A percentile compares a stretch with the other conserved stretches of the same genome.
These are phyloP conservation scores for Martensiomyces pterosporus DNA, from an alignment of 192 early-diverging fungal species.

Conservation along the genomic window DNA sequence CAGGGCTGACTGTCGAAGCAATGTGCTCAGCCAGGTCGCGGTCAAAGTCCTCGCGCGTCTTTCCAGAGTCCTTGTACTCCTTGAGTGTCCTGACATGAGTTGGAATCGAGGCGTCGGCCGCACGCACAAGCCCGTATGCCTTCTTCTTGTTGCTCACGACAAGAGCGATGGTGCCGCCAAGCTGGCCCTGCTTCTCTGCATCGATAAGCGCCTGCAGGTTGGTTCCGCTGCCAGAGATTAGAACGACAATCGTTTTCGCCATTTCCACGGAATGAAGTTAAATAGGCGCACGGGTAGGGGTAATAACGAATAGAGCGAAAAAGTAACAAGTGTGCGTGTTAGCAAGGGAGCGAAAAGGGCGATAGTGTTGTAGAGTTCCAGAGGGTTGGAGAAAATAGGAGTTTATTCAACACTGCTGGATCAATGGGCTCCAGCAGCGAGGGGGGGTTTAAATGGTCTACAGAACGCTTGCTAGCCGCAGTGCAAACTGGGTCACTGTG, in stretches of 20 bases:
- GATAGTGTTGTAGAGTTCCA: no score
- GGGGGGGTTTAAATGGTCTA: no score
- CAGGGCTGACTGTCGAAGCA: conserved; percentile 55
- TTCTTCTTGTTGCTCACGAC: conserved; percentile 85
- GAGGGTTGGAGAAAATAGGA: no score
- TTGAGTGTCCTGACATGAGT: conserved; percentile 80
- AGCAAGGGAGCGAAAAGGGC: no score
- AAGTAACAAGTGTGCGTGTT: neutral
- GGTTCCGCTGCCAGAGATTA: conserved; percentile 91
- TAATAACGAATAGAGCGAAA: neutral
- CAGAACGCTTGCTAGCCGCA: no score
- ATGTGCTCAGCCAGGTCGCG: conserved; percentile 72
- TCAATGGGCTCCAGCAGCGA: no score
- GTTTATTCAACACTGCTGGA: no score
- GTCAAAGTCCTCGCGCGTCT: conserved; percentile 87
- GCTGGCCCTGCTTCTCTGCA: conserved; percentile 50
- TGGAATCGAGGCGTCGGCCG: conserved; percentile 74
- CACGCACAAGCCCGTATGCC: conserved; percentile 90
- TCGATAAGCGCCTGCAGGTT: conserved; percentile 98
- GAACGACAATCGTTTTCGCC: conserved; percentile 68
- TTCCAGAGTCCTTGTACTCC: conserved; percentile 74
- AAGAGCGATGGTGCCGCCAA: conserved; percentile 67
- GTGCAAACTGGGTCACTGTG: no score
- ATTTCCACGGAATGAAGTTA: neutral
- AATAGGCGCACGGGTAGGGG: neutral